A percentile compares a stretch with the other conserved stretches of the same genome.
Conservation (phyloP, 2,329 filamentous ascomycete species). For the Fusarium sp. region DNA sequence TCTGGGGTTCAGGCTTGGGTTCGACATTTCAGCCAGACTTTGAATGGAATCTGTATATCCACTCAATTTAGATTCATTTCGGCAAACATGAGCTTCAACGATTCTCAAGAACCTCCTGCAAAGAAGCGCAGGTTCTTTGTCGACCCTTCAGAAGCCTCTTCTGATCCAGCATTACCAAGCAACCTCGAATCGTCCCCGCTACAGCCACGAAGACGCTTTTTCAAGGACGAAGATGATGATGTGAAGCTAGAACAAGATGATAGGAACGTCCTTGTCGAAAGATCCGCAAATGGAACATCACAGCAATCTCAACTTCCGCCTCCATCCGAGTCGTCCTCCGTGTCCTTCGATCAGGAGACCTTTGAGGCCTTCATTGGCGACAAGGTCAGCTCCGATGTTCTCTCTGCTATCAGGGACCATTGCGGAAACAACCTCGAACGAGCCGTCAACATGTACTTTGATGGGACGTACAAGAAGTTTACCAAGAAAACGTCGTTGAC, state of each 20-base stretch:
- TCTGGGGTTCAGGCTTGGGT: constrained; percentile 1
- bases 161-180: constrained; percentile 39
- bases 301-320: constrained; percentile 13
- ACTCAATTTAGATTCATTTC: constrained; percentile 19
- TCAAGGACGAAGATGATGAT: constrained; percentile 41
- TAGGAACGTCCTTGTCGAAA: constrained; percentile 18
- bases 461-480: constrained; percentile 69
- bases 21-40: background rate
- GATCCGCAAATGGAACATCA: constrained; percentile 22
- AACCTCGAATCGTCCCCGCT: constrained; percentile 38
- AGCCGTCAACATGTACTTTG: constrained; percentile 74
- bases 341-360: constrained; percentile 62
- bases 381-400: constrained; percentile 57
- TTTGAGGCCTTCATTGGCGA: constrained; percentile 69
- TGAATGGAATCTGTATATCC: background rate
- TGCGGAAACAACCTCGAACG: constrained; percentile 66
- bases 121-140: constrained; percentile 55
- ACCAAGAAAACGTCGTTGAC: constrained; percentile 44
- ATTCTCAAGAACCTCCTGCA: constrained; percentile 53
- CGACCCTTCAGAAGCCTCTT: constrained; percentile 46
- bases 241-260: constrained; percentile 35
- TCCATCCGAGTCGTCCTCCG: constrained; percentile 37
- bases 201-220: constrained; percentile 39
- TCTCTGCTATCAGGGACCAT: constrained; percentile 60
- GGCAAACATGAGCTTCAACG: constrained; percentile 50